Base-by-base conservation (phyloP, 768 basidiomycete species). In the Mycena albidolilacea region DNA sequence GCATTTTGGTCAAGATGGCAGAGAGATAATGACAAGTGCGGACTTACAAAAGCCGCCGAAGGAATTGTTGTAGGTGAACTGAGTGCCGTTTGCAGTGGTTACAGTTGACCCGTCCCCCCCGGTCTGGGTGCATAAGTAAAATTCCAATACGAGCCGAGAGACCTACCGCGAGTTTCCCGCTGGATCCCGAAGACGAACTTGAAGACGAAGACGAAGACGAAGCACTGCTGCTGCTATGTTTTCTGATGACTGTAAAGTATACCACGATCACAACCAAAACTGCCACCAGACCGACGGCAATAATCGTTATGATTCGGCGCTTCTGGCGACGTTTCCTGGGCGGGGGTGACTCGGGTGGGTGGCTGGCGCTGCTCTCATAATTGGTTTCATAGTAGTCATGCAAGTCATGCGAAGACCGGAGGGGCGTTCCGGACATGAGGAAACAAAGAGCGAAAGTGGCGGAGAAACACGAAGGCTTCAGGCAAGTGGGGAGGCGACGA, bases 31-130 rank as follows among this genome's bases (percentile, higher is more conserved):
- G 35, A 21, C 6, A 66, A 3, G 15, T 17, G 30, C 1, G 1
- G 67, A 78, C 88, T 84, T 78, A 88, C 90, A 92, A 76, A 84
- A 87, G 12, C 91, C 92, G 17, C 90, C 94, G 79, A 93, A 93
- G 1, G 87, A 81, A 81, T 95, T 96, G 73, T 84, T 82, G 79
- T 96, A 96, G 0, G 84, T 89, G 81, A 95, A 92, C 5, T 84
- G 86, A 0, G 89, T 85, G 8, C 95, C 95, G 73, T 94, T 88
- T 6, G 86, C 88, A 14, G 86, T 83, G 14, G 84, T 89, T 57
- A 95, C 82, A 15, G 82, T 80, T 14, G 90, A 91, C 7, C 93
- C 93, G 75, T 92, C 88, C 11, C 88, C 88, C 19, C 94, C 94
- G 8, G 81, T 84, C 82, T 82, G 43, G n/a, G 5, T 23, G 10